These are phyloP conservation scores for Fusarium redolens DNA, from an alignment of 2,329 filamentous ascomycete genomes.

Conservation along the genomic window DNA sequence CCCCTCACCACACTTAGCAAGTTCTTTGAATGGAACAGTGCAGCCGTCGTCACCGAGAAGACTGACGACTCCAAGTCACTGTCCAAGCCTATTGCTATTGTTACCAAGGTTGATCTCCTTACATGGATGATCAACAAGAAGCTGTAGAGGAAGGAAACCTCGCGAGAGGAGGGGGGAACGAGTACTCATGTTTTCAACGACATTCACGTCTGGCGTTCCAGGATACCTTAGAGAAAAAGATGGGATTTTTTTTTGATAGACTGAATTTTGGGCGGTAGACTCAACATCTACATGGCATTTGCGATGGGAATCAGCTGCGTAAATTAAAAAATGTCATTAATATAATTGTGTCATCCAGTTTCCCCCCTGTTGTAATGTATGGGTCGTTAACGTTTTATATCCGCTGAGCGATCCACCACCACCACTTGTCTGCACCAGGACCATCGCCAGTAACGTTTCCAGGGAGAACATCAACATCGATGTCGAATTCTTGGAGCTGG, in stretches of 20 bases:
- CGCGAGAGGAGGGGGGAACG: conserved; percentile 43
- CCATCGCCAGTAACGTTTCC: conserved; percentile 76
- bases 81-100: conserved; percentile 85
- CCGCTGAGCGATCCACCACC: conserved; percentile 86
- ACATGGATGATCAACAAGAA: conserved; percentile 86
- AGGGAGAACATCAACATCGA: conserved; percentile 80
- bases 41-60: conserved; percentile 90
- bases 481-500: conserved; percentile 85
- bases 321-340: conserved; percentile 44
- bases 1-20: conserved; percentile 84
- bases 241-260: conserved; percentile 33
- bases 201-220: conserved; percentile 48
- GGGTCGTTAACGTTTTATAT: conserved; percentile 13
- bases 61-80: conserved; percentile 64
- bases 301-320: conserved; percentile 25
- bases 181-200: conserved; percentile 50
- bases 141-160: conserved; percentile 41
- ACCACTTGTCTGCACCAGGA: conserved; percentile 85
- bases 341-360: conserved; percentile 31
- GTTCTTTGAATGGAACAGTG: conserved; percentile 98
- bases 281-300: conserved; percentile 55
- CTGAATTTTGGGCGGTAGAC: conserved; percentile 50
- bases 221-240: conserved; percentile 39
- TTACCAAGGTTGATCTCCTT: conserved; percentile 95
- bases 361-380: not conserved